A percentile compares a stretch with the other conserved stretches of the same genome.
Conservation (phyloP, 345 rosid genomes). For the Balakata baccata region DNA sequence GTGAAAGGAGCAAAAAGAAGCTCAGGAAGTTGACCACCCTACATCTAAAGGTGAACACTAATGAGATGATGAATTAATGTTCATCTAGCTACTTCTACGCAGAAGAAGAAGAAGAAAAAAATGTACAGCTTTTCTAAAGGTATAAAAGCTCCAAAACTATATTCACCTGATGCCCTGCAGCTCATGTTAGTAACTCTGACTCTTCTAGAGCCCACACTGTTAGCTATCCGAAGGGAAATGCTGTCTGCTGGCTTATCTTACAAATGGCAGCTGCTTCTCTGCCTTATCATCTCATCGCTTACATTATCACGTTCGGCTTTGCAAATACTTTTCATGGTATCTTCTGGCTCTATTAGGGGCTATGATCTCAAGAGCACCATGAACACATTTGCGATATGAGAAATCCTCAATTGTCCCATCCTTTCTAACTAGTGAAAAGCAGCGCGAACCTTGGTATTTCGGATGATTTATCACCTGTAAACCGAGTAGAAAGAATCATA, state of each 20-base stretch:
- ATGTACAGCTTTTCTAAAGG: slow-evolving; percentile 23
- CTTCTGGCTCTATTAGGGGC: slow-evolving; percentile 53
- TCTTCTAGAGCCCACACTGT: not conserved
- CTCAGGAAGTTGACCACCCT: slow-evolving; percentile 43
- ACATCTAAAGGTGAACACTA: not conserved
- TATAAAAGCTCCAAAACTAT: slow-evolving; percentile 6
- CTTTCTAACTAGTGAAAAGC: slow-evolving; percentile 62
- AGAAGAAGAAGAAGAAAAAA: too few species aligned
- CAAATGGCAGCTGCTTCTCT: too few species aligned
- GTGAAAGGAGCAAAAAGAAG: slow-evolving; percentile 97
- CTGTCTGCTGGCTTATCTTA: too few species aligned
- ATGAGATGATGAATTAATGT: too few species aligned
- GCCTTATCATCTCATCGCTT: too few species aligned
- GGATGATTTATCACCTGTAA: slow-evolving; percentile 66
- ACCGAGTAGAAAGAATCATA: not conserved
- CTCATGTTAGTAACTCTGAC: slow-evolving; percentile 1
- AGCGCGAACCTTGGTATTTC: slow-evolving; percentile 47
- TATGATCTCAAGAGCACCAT: slow-evolving; percentile 65
- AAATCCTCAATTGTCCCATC: slow-evolving; percentile 80
- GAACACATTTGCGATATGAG: slow-evolving; percentile 77
- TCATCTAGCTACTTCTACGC: too few species aligned
- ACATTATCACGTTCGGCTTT: not conserved
- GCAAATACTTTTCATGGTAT: slow-evolving; percentile 43
- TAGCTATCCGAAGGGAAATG: too few species aligned
- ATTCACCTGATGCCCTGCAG: slow-evolving; percentile 8